These are phyloP conservation scores for Gracilaria gracilis DNA, from an alignment of 23 red algal genomes.

Conservation along the genomic window DNA sequence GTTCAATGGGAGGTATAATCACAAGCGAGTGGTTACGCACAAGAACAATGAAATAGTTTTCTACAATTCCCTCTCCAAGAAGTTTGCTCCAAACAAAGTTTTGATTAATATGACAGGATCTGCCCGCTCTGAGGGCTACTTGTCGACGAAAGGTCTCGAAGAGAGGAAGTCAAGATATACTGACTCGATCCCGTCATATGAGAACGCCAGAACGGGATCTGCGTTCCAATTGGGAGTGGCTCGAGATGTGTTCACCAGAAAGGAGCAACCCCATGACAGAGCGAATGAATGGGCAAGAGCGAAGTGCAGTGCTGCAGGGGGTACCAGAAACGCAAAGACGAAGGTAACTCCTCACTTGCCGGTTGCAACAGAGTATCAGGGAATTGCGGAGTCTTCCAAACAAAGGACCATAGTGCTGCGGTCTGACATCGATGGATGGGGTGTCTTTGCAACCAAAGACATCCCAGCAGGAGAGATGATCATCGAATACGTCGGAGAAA, in stretches of 20 bases:
- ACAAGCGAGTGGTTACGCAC: slow-evolving; percentile 35
- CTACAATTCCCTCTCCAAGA: slow-evolving; percentile 56
- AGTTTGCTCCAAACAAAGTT: slow-evolving; percentile 9
- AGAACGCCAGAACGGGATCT: slow-evolving; percentile 46
- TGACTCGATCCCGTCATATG: slow-evolving; percentile 15
- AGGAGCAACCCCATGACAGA: slow-evolving; percentile 1
- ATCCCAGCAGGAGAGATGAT: slow-evolving; percentile 83
- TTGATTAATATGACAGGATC: slow-evolving; percentile 22
- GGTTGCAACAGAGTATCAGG: slow-evolving; percentile 51
- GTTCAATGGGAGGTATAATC: slow-evolving; percentile 54
- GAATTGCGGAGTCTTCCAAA: slow-evolving; percentile 46
- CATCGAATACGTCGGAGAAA: slow-evolving; percentile 96
- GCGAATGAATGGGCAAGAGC: background rate
- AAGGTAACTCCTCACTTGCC: slow-evolving; percentile 38
- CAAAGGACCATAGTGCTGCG: slow-evolving; percentile 60
- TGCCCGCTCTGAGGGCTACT: slow-evolving; percentile 48
- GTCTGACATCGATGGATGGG: slow-evolving; percentile 87
- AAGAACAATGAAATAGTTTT: slow-evolving; percentile 43
- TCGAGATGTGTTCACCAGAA: slow-evolving; percentile 42
- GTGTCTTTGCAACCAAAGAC: slow-evolving; percentile 80
- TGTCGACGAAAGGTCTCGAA: slow-evolving; percentile 4
- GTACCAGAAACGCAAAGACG: slow-evolving; percentile 24
- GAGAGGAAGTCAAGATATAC: background rate
- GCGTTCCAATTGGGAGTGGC: slow-evolving; percentile 57
- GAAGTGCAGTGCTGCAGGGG: background rate